Conservation (phyloP, 768 basidiomycete species). For the Glaciozyma martinii region DNA sequence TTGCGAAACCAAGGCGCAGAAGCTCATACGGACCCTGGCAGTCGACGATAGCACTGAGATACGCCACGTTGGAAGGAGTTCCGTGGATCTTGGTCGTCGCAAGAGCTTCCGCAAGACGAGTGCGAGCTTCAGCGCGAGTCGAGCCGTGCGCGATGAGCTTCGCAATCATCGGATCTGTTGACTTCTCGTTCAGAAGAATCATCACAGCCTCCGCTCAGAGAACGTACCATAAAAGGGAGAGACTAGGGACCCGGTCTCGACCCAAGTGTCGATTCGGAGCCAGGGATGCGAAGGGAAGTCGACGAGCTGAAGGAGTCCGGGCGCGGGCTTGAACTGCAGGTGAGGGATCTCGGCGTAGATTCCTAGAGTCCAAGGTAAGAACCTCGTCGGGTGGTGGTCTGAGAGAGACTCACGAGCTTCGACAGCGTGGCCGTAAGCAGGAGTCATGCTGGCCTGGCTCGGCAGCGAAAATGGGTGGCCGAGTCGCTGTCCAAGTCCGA, state of each 20-base stretch:
- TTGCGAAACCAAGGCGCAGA: constrained; percentile 7
- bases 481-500: neutral
- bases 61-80: constrained; percentile 54
- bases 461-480: constrained; percentile 2
- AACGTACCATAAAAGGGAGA: constrained; percentile 40
- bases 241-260: constrained; percentile 44
- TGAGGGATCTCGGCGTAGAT: constrained; percentile 58
- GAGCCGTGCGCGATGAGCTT: constrained; percentile 53
- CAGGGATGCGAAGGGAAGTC: constrained; percentile 37
- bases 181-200: too few relatives aligned
- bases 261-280: constrained; percentile 45
- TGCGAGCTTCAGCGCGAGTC: constrained; percentile 46
- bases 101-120: constrained; percentile 44
- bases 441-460: neutral
- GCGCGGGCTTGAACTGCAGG: constrained; percentile 51
- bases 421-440: constrained; percentile 43
- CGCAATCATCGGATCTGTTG: constrained; percentile 45
- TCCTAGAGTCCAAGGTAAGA: constrained; percentile 30
- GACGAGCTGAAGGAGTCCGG: constrained; percentile 57
- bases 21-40: constrained; percentile 35
- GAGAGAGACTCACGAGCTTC: constrained; percentile 41
- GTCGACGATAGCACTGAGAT: constrained; percentile 46
- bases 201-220: neutral
- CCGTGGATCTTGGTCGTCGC: constrained; percentile 47
- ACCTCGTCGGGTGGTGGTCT: too few relatives aligned